These are phyloP conservation scores for Gossypium aridum DNA, from an alignment of 441 rosid species.

Conservation along the genomic window DNA sequence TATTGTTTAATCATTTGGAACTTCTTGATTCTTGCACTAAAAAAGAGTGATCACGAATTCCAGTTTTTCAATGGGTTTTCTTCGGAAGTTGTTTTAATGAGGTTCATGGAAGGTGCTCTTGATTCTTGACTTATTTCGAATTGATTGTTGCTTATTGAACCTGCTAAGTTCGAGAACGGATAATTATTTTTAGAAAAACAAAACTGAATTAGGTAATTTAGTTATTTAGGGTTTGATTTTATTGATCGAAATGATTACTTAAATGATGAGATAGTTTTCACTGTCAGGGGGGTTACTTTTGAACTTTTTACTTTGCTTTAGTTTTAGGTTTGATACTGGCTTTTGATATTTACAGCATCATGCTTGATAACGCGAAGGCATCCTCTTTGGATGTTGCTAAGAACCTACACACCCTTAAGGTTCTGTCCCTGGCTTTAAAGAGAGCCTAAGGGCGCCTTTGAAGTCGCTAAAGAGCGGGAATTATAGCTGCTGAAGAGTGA, in stretches of 20 bases:
- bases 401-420: no score
- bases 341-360: background rate
- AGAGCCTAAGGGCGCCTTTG: no score
- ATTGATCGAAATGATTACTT: background rate
- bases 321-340: background rate
- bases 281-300: no score
- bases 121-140: background rate
- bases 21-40: background rate
- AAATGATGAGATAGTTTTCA: background rate
- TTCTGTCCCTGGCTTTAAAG: no score
- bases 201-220: background rate
- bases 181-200: background rate
- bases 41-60: background rate
- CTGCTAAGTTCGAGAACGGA: background rate
- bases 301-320: background rate
- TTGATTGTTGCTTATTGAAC: background rate
- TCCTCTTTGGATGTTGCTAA: no score
- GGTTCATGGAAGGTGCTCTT: background rate
- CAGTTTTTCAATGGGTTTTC: background rate
- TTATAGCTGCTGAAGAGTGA: no score
- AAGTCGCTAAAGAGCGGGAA: no score
- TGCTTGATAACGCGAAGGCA: no score
- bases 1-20: background rate
- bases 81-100: background rate
- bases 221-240: background rate